phyloP scores from a whole-genome alignment of 225 moss, liverwort and hornwort genomes.

The Sphagnum tenellum region DNA sequence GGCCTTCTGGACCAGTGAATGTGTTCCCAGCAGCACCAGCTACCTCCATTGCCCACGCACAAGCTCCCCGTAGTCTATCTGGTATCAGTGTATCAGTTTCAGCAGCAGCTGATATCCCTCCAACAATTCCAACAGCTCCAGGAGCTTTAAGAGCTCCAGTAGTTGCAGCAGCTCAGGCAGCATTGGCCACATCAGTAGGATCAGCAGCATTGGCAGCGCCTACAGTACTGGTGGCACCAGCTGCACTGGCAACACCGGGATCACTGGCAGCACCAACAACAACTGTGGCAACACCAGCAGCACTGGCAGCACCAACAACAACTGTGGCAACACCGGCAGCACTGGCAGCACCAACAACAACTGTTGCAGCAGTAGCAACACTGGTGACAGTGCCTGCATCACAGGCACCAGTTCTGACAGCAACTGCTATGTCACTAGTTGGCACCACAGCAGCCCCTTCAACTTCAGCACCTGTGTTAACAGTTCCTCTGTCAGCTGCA shows the following conservation, averaged over 20 bases:
- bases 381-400: constrained; percentile 8
- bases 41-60: background rate
- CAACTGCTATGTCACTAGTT: constrained; percentile 16
- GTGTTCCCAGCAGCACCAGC: constrained; percentile 20
- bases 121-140: no score
- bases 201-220: background rate
- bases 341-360: constrained; percentile 12
- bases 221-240: constrained; percentile 6
- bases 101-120: no score
- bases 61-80: background rate
- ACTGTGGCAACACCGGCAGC: constrained; percentile 17
- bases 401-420: constrained; percentile 14
- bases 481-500: constrained; percentile 45
- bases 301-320: constrained; percentile 13
- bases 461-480: constrained; percentile 29
- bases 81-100: no score
- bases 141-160: no score
- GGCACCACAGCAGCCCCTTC: constrained; percentile 31
- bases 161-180: no score
- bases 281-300: constrained; percentile 14
- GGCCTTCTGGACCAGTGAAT: constrained; percentile 12
- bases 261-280: constrained; percentile 17
- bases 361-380: constrained; percentile 17
- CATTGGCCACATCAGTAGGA: no score
- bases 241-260: constrained; percentile 6